Evolutionary conservation across 257 asterid species (phyloP).

Genomic region (Ilex asprella): DNA sequence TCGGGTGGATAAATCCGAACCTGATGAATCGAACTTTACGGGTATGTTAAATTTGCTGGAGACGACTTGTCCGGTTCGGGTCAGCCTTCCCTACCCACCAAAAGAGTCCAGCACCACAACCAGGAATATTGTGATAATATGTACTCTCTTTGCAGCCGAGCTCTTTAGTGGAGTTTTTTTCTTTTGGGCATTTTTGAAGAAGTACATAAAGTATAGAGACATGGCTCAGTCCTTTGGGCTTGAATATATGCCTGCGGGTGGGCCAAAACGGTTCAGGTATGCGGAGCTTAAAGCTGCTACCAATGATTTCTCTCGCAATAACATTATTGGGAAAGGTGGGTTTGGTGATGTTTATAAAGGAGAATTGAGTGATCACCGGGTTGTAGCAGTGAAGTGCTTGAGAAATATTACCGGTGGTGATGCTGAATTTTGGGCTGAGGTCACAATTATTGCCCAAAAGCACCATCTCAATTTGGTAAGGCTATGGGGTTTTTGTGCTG

Average conservation of each 20-base stretch:
- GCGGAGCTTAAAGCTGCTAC: slow-evolving; percentile 63
- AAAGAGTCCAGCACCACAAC: slow-evolving; percentile 44
- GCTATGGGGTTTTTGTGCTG: slow-evolving; percentile 93
- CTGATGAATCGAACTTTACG: slow-evolving; percentile 34
- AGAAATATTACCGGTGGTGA: slow-evolving; percentile 54
- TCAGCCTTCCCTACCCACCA: slow-evolving; percentile 66
- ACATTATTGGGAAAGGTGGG: slow-evolving; percentile 68
- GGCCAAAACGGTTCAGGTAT: slow-evolving; percentile 67
- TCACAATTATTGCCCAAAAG: slow-evolving; percentile 80
- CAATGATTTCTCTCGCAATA: slow-evolving; percentile 29
- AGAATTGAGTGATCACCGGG: slow-evolving; percentile 60
- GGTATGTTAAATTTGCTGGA: slow-evolving; percentile 62
- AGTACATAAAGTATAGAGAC: slow-evolving; percentile 78
- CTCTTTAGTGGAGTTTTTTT: slow-evolving; percentile 64
- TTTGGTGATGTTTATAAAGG: slow-evolving; percentile 74
- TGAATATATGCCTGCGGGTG: slow-evolving; percentile 74
- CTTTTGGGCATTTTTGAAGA: slow-evolving; percentile 71
- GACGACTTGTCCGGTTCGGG: slow-evolving; percentile 57
- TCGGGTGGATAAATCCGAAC: slow-evolving; percentile 58
- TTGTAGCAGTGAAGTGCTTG: slow-evolving; percentile 69
- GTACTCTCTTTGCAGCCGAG: slow-evolving; percentile 66
- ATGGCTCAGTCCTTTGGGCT: slow-evolving; percentile 88
- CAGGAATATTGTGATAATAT: slow-evolving; percentile 55
- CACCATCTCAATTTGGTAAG: slow-evolving; percentile 86
- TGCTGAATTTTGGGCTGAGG: slow-evolving; percentile 85